phyloP scores from a whole-genome alignment of 768 basidiomycete genomes.

The Steccherinum ochraceum region DNA sequence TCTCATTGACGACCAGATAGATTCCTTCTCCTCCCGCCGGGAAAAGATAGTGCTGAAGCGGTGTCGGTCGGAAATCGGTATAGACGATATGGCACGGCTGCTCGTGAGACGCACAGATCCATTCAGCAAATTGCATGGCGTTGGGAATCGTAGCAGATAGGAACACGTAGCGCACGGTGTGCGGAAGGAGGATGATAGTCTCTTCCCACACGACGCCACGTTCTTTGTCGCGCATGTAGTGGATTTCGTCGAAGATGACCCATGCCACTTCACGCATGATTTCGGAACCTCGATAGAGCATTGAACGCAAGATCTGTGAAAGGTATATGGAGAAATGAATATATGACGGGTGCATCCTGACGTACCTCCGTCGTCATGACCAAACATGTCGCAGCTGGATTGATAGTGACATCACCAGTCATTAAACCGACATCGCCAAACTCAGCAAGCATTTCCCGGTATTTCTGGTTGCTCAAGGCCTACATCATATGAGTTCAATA shows the following conservation, averaged over 20 bases:
- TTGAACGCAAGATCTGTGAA: constrained; percentile 87
- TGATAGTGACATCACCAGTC: constrained; percentile 99
- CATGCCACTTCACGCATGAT: constrained; percentile 99
- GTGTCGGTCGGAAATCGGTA: constrained; percentile 98
- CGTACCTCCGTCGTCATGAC: constrained; percentile 98
- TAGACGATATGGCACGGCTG: constrained; percentile 99
- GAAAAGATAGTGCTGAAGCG: constrained; percentile 96
- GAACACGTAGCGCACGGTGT: constrained; percentile 96
- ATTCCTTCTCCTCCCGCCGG: constrained; percentile 96
- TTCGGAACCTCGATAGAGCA: constrained; percentile 98
- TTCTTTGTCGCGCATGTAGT: constrained; percentile 99
- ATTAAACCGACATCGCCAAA: constrained; percentile 98
- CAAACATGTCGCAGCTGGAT: constrained; percentile 92
- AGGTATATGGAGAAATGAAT: not conserved
- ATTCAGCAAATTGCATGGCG: constrained; percentile 98
- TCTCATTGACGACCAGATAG: constrained; percentile 97
- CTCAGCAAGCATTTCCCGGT: constrained; percentile 93
- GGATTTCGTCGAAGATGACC: constrained; percentile 99
- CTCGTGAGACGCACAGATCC: constrained; percentile 96
- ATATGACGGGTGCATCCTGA: not conserved
- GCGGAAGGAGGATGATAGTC: constrained; percentile 94
- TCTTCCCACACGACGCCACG: constrained; percentile 99
- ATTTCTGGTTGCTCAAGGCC: constrained; percentile 99
- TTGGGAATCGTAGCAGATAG: constrained; percentile 99
- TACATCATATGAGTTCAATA: constrained; percentile 29